Percentiles rank a stretch among this genome's conserved stretches.
Conservation (phyloP, 352 stramenopile species). For the Blastocystis sp. region DNA sequence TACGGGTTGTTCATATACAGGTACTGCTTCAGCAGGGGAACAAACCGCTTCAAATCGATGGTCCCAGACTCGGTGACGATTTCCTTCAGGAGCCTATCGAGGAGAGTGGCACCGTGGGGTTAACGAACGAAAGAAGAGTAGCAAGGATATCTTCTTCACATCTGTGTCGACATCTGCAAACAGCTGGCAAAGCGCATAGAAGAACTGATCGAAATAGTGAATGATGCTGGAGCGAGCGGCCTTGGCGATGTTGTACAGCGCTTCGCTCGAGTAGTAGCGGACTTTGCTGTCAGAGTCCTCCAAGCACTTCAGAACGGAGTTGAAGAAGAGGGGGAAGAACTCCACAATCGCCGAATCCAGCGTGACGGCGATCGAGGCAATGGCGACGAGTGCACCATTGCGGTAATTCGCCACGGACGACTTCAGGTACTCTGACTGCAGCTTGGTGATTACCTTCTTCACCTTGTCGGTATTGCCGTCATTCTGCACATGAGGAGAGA, state of each 20-base stretch:
- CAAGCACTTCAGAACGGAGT: conserved; percentile 84
- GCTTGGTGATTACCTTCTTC: conserved; percentile 33
- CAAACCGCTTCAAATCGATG: conserved; percentile 86
- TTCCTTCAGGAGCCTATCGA: conserved; percentile 84
- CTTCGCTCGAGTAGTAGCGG: conserved; percentile 82
- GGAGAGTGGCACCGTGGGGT: conserved; percentile 77
- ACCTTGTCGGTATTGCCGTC: conserved; percentile 52
- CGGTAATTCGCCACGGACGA: conserved; percentile 84
- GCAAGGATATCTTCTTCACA: conserved; percentile 78
- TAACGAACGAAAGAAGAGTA: neutral
- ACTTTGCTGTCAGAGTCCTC: conserved; percentile 83
- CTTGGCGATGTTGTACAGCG: conserved; percentile 86
- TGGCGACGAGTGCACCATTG: conserved; percentile 82
- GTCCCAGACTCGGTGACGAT: conserved; percentile 86
- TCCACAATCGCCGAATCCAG: conserved; percentile 84
- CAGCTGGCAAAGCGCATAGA: conserved; percentile 77
- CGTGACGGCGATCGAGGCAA: conserved; percentile 81
- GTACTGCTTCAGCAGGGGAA: conserved; percentile 85
- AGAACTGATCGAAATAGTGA: conserved; percentile 87
- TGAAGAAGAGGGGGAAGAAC: conserved; percentile 82
- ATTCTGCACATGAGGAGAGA: conserved; percentile 21
- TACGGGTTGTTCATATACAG: conserved; percentile 86
- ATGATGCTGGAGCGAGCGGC: conserved; percentile 81
- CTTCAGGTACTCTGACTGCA: conserved; percentile 71
- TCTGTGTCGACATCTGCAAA: conserved; percentile 85